Evolutionary conservation across 2,329 filamentous ascomycete species (phyloP), one percentile per base, ranked within the genome.

Genomic region (Emergomyces orientalis): DNA sequence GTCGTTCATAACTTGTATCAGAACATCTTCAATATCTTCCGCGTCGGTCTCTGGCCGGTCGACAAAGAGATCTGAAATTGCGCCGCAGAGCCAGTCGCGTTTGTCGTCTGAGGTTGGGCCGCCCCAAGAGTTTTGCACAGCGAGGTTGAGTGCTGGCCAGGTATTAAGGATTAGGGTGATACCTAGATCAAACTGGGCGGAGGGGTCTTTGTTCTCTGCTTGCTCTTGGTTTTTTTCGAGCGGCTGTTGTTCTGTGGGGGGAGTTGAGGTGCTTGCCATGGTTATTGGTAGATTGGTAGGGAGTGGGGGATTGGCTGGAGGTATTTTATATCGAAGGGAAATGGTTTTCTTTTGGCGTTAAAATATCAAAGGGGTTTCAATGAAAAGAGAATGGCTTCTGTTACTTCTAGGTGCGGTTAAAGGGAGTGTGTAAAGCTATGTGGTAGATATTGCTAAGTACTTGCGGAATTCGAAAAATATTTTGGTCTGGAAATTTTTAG

Each of bases 71-170:
- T 96, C 90, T 64, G 87, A 88, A 61, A 97, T 82, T 52, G 89
- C 89, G 66, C 91, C 92, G 60, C 90, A 93, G 71, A 99, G 90
- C 93, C 92, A 97, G 81, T 96, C 93, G 71, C 93, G 89, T 80
- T 97, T 97, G 76, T 95, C 91, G 65, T 82, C 76, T 27, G 86
- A 88, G 71, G 91, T 86, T 49, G 90, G 86, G 1, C 93, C 94
- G 70, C 93, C 94, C 88, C 92, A 96, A 77, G 86, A 82, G 75
- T 90, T 91, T 73, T 89, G 84, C 54, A 97, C 90, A 56, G 94
- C 91, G 72, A 96, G 86, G 58, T 88, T 88, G 61, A 99, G 87
- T 39, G 90, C 88, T 8, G 89, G 87, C 94, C 94, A 99, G 72
- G 89, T 84, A 79, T 92, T 86, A 67, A 99, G 85, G 52, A 88